Conservation (phyloP, 768 basidiomycete species). For the Hygrophoropsis aurantiaca region DNA sequence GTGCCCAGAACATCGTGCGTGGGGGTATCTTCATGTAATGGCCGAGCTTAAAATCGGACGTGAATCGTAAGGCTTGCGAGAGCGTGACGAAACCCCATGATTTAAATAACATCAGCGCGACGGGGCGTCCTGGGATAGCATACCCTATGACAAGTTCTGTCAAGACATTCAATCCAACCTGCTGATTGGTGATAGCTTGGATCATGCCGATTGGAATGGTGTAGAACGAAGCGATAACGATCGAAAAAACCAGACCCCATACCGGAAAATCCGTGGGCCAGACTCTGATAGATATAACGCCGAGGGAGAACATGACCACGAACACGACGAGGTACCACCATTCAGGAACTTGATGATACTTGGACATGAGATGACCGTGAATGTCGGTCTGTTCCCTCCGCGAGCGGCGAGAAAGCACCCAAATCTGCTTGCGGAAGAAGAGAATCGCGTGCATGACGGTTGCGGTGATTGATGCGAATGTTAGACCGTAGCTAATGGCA, state of each 20-base stretch:
- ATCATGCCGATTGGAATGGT: conserved; percentile 78
- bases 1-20: conserved; percentile 68
- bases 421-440: conserved; percentile 59
- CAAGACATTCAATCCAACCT: conserved; percentile 67
- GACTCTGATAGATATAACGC: conserved; percentile 56
- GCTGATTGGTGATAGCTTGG: conserved; percentile 79
- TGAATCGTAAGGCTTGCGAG: conserved; percentile 65
- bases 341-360: conserved; percentile 58
- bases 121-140: conserved; percentile 57
- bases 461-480: conserved; percentile 43
- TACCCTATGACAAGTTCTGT: conserved; percentile 72
- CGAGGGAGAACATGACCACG: conserved; percentile 59
- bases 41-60: conserved; percentile 75
- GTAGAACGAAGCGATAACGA: conserved; percentile 55
- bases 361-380: conserved; percentile 58
- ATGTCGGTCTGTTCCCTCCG: conserved; percentile 59
- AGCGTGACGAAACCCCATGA: conserved; percentile 69
- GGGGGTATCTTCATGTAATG: conserved; percentile 74
- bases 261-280: conserved; percentile 56
- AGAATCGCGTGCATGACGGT: conserved; percentile 43
- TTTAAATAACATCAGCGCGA: conserved; percentile 81
- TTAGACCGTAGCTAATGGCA: conserved; percentile 50
- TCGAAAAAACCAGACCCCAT: conserved; percentile 43
- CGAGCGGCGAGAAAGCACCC: conserved; percentile 48
- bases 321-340: conserved; percentile 52